These are phyloP conservation scores for Botrytis medusae DNA, from an alignment of 2,329 filamentous ascomycete species.

Conservation along the genomic window DNA sequence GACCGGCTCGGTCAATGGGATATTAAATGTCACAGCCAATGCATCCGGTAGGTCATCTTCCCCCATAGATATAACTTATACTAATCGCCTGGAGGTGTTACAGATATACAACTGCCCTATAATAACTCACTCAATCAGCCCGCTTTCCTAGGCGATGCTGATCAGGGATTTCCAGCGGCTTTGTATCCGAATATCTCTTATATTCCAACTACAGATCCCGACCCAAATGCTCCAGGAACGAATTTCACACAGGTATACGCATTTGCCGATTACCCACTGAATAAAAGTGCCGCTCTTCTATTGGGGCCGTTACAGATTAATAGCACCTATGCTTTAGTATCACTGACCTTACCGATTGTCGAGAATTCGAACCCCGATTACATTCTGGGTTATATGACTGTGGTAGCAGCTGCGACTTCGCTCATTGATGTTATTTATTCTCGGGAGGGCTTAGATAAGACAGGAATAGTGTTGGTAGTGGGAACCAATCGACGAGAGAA, in stretches of 20 bases:
- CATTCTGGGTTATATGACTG: constrained; percentile 80
- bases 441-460: constrained; percentile 67
- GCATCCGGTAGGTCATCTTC: constrained; percentile 29
- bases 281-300: constrained; percentile 59
- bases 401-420: constrained; percentile 68
- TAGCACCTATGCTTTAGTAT: constrained; percentile 70
- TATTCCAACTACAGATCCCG: constrained; percentile 29
- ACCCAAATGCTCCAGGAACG: constrained; percentile 24
- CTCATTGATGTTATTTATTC: constrained; percentile 63
- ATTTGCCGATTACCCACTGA: constrained; percentile 42
- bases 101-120: constrained; percentile 62
- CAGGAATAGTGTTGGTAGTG: constrained; percentile 69
- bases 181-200: constrained; percentile 82
- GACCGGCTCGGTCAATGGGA: constrained; percentile 54
- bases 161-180: constrained; percentile 65
- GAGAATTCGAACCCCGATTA: constrained; percentile 61
- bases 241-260: constrained; percentile 26
- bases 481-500: constrained; percentile 68
- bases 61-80: neutral
- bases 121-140: constrained; percentile 54
- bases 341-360: constrained; percentile 76
- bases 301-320: constrained; percentile 76
- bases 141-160: constrained; percentile 56
- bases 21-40: constrained; percentile 64
- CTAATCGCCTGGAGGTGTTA: constrained; percentile 24